Evolutionary conservation across 208 protist genomes (phyloP).

Genomic region (Acanthamoeba royreba): DNA sequence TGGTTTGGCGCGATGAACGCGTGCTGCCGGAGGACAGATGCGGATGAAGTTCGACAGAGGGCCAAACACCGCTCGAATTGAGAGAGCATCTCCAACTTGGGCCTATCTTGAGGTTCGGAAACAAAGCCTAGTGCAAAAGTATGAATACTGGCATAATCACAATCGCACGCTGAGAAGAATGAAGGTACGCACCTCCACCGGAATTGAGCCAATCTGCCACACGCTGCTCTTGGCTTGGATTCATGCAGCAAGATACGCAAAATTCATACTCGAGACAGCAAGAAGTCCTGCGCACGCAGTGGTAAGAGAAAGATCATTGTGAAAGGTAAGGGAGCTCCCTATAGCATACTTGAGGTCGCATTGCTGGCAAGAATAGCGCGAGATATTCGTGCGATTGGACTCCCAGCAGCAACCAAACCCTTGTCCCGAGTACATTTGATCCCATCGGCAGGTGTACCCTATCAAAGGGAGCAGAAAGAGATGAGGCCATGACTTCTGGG

Average conservation of each 20-base stretch:
- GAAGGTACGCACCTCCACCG: not conserved
- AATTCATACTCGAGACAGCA: conserved; percentile 16
- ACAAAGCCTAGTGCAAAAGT: no score
- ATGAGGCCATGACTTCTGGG: no score
- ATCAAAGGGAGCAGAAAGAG: no score
- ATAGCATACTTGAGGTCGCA: not conserved
- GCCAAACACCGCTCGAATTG: not conserved
- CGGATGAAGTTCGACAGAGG: not conserved
- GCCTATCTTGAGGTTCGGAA: no score
- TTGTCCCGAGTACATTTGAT: not conserved
- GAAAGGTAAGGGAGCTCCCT: not conserved
- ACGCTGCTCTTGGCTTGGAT: not conserved
- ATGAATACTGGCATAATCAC: no score
- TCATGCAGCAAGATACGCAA: conserved; percentile 13
- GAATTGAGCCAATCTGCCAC: not conserved
- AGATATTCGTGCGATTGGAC: not conserved
- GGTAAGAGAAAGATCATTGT: not conserved
- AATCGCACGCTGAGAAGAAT: no score
- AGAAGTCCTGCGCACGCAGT: not conserved
- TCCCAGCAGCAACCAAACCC: not conserved
- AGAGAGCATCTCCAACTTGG: not conserved
- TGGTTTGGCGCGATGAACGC: not conserved
- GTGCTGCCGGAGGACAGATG: not conserved
- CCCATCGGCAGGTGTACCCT: not conserved
- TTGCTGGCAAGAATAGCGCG: not conserved